Evolutionary conservation across 2,329 filamentous ascomycete genomes (phyloP), one percentile per base, ranked within the genome.

Genomic region (Cercospora sojina): DNA sequence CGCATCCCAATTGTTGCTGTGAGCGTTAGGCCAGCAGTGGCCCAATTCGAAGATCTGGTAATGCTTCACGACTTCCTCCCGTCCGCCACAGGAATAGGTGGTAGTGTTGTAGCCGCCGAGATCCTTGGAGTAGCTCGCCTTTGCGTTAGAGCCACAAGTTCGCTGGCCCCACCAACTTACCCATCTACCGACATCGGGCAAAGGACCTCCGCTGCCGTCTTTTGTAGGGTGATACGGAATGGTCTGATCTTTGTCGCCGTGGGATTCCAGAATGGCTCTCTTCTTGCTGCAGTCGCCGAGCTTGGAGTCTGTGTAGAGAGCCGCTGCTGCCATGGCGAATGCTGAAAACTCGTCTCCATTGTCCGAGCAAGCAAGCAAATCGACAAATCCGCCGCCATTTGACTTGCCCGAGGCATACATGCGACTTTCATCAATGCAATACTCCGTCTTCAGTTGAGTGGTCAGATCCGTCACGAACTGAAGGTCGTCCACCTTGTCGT

Each of bases 361-460:
- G 49, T 74, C 65, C 6, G 71, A 74, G 73, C 83, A 86, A 3
- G 84, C 83, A 7, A 85, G 80, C 1, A 80, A 71, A 23, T 79
- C 80, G 3, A 81, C 80, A 38, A 77, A 76, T 10, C 81, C 85
- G 1, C 83, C 86, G 5, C 84, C 85, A 57, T 87, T 86, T 70
- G 80, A 86, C 70, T 87, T 86, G 55, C 83, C 83, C 1, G 79
- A 78, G 12, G 79, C 79, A 67, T 83, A 85, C 51, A 85, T 75
- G 8, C 78, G 79, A 4, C 72, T 70, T 1, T 74, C 67, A 66
- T 85, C 80, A 67, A 85, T 78, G 72, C 83, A 85, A 71, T 82
- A 82, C 3, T 72, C 71, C 9, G 73, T 65, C 61, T 78, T 71
- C 10, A 85, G 69, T 31, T 80, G 70, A 13, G 75, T 70, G 31